Base-by-base conservation (phyloP, 176 grass and related monocot genomes). In the Phoenix dactylifera region DNA sequence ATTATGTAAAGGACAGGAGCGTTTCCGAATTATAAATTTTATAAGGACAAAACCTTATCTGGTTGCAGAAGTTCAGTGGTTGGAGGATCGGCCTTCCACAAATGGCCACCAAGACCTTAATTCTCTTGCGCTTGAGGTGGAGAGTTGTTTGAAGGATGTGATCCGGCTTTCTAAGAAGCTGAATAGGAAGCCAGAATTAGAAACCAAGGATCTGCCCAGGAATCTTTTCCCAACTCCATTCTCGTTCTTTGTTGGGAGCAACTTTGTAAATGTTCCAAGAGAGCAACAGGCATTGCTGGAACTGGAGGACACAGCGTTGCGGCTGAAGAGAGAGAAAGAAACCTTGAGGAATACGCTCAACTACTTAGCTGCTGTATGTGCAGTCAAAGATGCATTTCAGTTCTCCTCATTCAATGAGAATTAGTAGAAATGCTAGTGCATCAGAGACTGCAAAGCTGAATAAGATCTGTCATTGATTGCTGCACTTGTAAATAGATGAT, bases 291-390 rank as follows among this genome's bases (percentile, higher is more conserved):
- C 26, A 7, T 18, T 60, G 5, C 58, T 60, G 25, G 58, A 60
- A 32, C n/a, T 60, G 25, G 58, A 60, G 58, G 58, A 60, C 16
- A 60, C 58, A 5, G 26, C 26, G 5, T 28, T 60, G 58, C 23
- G 22, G 58, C 26, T 60, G 58, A 30, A 60, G 16, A 60, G 58
- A 60, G 58, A 60, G 58, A 32, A 10, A 60, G 58, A 60, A n/a
- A 60, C 58, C 25, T 60, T 60, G 58, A 24, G 16, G 58, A 32
- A 35, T 26, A 32, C 22, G n/a, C 58, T 60, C 5, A 60, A 60
- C 26, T 60, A 60, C 58, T 18, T 60, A 18, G 58, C 58, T 28
- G 58, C 58, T 32, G 58, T 26, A 60, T 60, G 15, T 60, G 58
- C 58, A 6, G 7, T 60, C 28, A 60, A n/a, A 35, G 26, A 60